Base-by-base conservation (phyloP, 306 rosid genomes). In the Cucurbita moschata region DNA sequence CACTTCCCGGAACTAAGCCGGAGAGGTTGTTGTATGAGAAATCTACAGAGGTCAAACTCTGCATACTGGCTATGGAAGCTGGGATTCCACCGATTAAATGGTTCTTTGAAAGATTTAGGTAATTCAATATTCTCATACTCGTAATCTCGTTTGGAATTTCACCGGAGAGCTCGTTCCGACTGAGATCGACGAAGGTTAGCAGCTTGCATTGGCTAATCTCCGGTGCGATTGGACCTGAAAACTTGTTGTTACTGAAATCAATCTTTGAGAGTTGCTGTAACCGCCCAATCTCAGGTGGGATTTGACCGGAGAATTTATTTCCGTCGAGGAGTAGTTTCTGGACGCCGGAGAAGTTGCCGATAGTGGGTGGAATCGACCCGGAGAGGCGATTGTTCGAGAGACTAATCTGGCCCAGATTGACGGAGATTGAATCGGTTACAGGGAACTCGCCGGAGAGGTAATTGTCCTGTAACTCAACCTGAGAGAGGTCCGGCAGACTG, bases 281-380 rank as follows among this genome's bases (percentile, higher is more conserved):
- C 76, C 75, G 85, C 35, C 96, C 98, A 81, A 92, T 88, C 77
- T 92, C 87, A 1, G 91, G 74, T 3, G 98, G 98, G 67, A 92
- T 88, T 52, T 4, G 78, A 26, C 98, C 98, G 0, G 92, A 71
- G 77, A 92, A 92, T 72, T 42, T 76, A 85, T 92, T 92, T 6
- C 98, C 96, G 54, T 92, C 98, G 7, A 92, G 91, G 15, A 88
- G 92, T 46, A 92, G 92, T 71, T 92, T 92, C 81, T 92, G 98
- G 79, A 92, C 81, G 63, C 96, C 87, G 5, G 98, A 83, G 73
- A 90, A 92, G 82, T 90, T 87, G 0, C 96, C 98, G 73, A 92
- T 84, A 4, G 92, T 77, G 8, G 96, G 88, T 8, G 98, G 96
- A 71, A 92, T 77, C 3, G 84, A 23, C 30, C 98, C 98, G 0